phyloP scores from a whole-genome alignment of 75 land plant genomes.

The Cryptomeria japonica region DNA sequence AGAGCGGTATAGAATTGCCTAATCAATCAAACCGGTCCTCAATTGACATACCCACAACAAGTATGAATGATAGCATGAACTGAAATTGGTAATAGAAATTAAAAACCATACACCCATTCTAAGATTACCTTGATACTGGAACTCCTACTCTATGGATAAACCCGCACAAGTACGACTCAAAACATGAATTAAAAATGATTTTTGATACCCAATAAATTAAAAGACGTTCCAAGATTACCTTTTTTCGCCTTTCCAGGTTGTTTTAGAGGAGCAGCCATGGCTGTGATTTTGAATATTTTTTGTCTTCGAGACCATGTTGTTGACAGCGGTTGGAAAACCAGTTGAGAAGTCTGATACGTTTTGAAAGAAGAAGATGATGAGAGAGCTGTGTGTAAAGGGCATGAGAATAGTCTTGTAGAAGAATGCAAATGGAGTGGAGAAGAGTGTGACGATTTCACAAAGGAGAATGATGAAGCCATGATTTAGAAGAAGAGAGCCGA shows the following conservation, averaged over 20 bases:
- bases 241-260: constrained; percentile 56
- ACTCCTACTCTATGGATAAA: too few relatives aligned
- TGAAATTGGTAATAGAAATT: not conserved
- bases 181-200: not conserved
- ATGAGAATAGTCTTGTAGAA: not conserved
- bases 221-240: constrained; percentile 13
- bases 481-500: not conserved
- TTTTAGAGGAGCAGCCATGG: constrained; percentile 81
- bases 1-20: not conserved
- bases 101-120: not conserved
- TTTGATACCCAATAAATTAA: not conserved
- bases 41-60: not conserved
- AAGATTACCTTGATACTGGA: not conserved
- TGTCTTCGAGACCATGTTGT: not conserved
- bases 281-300: constrained; percentile 33
- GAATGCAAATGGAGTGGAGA: not conserved
- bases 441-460: not conserved
- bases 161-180: too few relatives aligned
- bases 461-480: not conserved
- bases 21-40: not conserved
- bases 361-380: not conserved
- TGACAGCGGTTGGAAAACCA: constrained; percentile 1
- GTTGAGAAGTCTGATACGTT: not conserved
- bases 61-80: not conserved
- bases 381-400: not conserved